Conservation (phyloP, 1,139 yeast species). For the Candida buenavistaensis region DNA sequence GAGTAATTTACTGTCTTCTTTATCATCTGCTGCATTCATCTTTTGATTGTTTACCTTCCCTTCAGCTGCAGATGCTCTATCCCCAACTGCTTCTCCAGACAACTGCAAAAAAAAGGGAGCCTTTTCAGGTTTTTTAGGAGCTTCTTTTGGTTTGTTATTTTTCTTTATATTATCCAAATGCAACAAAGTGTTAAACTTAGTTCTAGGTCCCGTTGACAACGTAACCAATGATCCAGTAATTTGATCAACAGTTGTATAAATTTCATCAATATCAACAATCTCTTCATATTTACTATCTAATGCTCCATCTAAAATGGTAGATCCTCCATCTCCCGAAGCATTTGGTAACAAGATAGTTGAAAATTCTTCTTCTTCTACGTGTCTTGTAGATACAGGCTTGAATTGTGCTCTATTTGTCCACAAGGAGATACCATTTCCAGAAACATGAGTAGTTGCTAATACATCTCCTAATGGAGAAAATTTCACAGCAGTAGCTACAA, state of each 20-base stretch:
- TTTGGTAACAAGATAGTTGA: constrained; percentile 64
- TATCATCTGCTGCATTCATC: constrained; percentile 16
- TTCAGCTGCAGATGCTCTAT: constrained; percentile 65
- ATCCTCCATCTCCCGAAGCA: constrained; percentile 81
- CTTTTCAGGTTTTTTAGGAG: constrained; percentile 81
- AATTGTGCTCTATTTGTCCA: constrained; percentile 95
- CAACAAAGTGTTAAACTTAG: constrained; percentile 73
- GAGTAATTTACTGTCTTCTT: constrained; percentile 26
- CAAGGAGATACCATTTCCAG: constrained; percentile 83
- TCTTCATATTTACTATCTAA: constrained; percentile 28
- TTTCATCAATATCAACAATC: constrained; percentile 24
- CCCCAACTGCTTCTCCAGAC: constrained; percentile 66
- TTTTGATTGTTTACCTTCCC: constrained; percentile 19
- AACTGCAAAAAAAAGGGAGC: constrained; percentile 80
- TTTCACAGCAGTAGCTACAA: constrained; percentile 76
- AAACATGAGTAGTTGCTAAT: constrained; percentile 90
- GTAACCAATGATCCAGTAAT: constrained; percentile 66
- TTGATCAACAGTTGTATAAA: constrained; percentile 63
- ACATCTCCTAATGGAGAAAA: constrained; percentile 89
- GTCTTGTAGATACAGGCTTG: constrained; percentile 69
- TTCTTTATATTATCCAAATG: constrained; percentile 82
- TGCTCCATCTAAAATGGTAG: constrained; percentile 79
- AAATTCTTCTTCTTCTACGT: constrained; percentile 74
- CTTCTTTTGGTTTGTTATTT: constrained; percentile 87
- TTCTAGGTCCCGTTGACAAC: constrained; percentile 72